Percentiles rank a stretch among this genome's conserved stretches.
Conservation (phyloP, 2,329 filamentous ascomycete genomes). For the Aspergillus piperis region DNA sequence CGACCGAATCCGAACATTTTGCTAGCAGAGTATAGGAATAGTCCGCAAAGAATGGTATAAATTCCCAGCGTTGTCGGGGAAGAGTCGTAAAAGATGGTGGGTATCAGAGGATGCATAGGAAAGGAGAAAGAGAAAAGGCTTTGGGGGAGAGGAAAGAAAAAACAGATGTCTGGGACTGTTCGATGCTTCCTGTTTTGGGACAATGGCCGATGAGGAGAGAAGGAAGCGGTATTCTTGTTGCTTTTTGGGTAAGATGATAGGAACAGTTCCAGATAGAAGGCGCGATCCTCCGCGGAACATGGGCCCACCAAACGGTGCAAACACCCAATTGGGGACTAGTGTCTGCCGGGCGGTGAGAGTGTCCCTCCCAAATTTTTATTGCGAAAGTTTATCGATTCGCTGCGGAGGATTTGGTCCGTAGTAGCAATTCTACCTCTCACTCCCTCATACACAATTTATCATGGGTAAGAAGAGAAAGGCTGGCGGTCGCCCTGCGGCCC, state of each 20-base stretch:
- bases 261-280: not conserved
- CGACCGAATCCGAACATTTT: slow-evolving; percentile 50
- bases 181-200: not conserved
- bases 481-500: slow-evolving; percentile 48
- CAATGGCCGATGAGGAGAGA: not conserved
- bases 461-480: slow-evolving; percentile 71
- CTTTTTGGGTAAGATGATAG: too few species aligned
- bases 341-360: slow-evolving; percentile 32
- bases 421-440: not conserved
- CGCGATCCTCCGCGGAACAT: slow-evolving; percentile 8
- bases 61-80: slow-evolving; percentile 30
- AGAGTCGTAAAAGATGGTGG: slow-evolving; percentile 24
- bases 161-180: slow-evolving; percentile 10
- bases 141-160: slow-evolving; percentile 11
- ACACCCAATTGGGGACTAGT: slow-evolving; percentile 20
- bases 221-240: too few species aligned
- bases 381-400: slow-evolving; percentile 23
- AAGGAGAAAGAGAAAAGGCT: slow-evolving; percentile 12
- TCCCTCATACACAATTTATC: slow-evolving; percentile 9
- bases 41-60: slow-evolving; percentile 35
- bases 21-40: slow-evolving; percentile 36
- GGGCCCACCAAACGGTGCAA: slow-evolving; percentile 22
- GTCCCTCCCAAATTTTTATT: slow-evolving; percentile 39
- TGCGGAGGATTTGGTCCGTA: slow-evolving; percentile 4
- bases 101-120: slow-evolving; percentile 27